Evolutionary conservation across 441 rosid genomes (phyloP).

Genomic region (Metrosideros polymorpha): DNA sequence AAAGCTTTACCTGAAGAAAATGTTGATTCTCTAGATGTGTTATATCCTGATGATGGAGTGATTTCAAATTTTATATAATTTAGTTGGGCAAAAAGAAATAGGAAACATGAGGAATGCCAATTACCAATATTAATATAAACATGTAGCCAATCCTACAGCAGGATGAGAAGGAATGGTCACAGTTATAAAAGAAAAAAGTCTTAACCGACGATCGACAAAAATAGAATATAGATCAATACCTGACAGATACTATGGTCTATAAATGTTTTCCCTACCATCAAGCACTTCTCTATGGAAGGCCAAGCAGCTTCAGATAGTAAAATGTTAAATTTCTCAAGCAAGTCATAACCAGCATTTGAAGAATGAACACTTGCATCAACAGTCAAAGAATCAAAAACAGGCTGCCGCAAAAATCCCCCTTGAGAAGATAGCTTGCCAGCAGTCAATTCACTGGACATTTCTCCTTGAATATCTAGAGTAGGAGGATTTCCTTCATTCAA

Average conservation of each 20-base stretch:
- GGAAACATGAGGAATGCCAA: not conserved
- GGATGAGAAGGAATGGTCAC: not conserved
- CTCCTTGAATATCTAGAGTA: slow-evolving; percentile 25
- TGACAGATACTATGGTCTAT: slow-evolving; percentile 73
- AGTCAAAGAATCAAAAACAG: slow-evolving; percentile 34
- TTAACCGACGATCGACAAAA: not conserved
- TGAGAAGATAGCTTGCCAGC: slow-evolving; percentile 38
- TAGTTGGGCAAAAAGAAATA: not conserved
- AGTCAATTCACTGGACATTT: slow-evolving; percentile 19
- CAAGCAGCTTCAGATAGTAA: slow-evolving; percentile 61
- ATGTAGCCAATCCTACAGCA: not conserved
- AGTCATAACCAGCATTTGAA: slow-evolving; percentile 27
- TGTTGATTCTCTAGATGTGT: not conserved
- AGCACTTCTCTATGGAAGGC: slow-evolving; percentile 64
- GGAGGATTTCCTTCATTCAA: slow-evolving; percentile 52
- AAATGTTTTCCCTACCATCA: slow-evolving; percentile 79
- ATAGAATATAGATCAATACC: slow-evolving; percentile 34
- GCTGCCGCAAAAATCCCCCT: slow-evolving; percentile 89
- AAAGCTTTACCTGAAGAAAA: not conserved
- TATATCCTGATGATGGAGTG: not conserved
- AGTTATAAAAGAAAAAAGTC: not conserved
- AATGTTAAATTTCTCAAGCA: slow-evolving; percentile 39
- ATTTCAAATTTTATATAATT: not conserved
- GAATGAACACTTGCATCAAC: slow-evolving; percentile 17
- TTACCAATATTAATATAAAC: not conserved